These are phyloP conservation scores for Plasmodium yoelii DNA, from an alignment of 169 alveolate genomes.

Conservation along the genomic window DNA sequence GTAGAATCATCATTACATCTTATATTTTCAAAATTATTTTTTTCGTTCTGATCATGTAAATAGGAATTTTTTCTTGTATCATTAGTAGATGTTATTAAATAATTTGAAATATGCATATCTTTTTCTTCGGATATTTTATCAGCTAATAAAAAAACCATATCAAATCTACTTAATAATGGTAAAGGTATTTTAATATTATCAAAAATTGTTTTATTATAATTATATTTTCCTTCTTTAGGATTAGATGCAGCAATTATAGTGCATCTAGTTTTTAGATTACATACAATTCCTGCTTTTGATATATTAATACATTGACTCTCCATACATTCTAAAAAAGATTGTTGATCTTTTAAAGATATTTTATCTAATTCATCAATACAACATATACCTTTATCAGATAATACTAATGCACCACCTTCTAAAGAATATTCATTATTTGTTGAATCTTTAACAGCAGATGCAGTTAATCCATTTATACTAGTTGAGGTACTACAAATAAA, in stretches of 20 bases:
- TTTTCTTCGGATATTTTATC: conserved; percentile 61
- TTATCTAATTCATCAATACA: conserved; percentile 94
- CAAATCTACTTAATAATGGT: conserved; percentile 88
- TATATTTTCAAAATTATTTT: background rate
- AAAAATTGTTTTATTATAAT: conserved; percentile 65
- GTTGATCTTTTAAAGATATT: conserved; percentile 87
- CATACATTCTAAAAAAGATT: conserved; percentile 94
- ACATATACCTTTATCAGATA: conserved; percentile 94
- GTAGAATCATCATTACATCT: too few species aligned
- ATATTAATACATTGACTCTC: conserved; percentile 92
- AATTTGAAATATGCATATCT: conserved; percentile 43
- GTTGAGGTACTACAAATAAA: conserved; percentile 88
- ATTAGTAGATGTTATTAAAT: conserved; percentile 23
- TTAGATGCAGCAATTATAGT: conserved; percentile 84
- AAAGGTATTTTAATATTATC: conserved; percentile 84
- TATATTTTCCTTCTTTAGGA: conserved; percentile 81
- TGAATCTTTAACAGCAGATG: conserved; percentile 85
- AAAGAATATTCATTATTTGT: conserved; percentile 90
- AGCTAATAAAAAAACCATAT: conserved; percentile 79
- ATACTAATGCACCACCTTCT: conserved; percentile 95
- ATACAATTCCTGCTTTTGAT: conserved; percentile 87
- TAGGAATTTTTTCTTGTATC: background rate
- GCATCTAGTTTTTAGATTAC: conserved; percentile 83
- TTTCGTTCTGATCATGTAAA: background rate
- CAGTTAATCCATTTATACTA: conserved; percentile 93